These are phyloP conservation scores for Hyphodiscus hymeniophilus DNA, from an alignment of 495 filamentous ascomycete genomes.

Conservation along the genomic window DNA sequence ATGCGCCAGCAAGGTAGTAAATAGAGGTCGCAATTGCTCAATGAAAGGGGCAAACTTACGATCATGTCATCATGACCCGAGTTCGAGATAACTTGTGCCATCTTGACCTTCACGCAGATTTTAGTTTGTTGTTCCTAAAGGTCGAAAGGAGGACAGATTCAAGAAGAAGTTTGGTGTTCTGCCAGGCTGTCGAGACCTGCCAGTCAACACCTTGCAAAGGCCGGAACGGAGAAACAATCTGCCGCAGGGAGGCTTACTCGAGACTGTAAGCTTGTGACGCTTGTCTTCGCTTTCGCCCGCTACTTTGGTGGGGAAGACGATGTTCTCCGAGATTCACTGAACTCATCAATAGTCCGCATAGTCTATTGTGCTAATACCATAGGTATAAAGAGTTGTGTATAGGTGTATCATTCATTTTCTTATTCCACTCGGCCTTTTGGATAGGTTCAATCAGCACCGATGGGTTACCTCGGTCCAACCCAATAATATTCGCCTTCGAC, in stretches of 20 bases:
- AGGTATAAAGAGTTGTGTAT: background rate
- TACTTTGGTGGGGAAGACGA: background rate
- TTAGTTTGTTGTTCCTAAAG: constrained; percentile 6
- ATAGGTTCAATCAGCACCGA: constrained; percentile 2
- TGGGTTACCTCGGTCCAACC: constrained; percentile 13
- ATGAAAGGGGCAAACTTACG: constrained; percentile 49
- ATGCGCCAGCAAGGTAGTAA: background rate
- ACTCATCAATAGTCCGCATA: too few species aligned
- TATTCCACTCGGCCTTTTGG: constrained; percentile 7
- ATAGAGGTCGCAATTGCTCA: too few species aligned
- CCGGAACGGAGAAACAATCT: too few species aligned
- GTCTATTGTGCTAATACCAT: too few species aligned
- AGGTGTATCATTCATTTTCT: background rate
- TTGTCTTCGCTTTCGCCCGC: background rate
- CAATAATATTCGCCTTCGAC: background rate
- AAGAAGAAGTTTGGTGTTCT: background rate
- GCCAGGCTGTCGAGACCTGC: constrained; percentile 16
- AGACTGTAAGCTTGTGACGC: background rate
- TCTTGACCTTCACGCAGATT: constrained; percentile 33
- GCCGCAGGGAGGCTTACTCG: background rate
- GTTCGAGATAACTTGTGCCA: constrained; percentile 81
- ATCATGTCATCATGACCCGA: constrained; percentile 99
- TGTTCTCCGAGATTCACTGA: background rate
- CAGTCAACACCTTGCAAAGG: background rate
- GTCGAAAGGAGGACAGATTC: background rate